phyloP scores from a whole-genome alignment of 441 rosid species.

The Iberis amara region DNA sequence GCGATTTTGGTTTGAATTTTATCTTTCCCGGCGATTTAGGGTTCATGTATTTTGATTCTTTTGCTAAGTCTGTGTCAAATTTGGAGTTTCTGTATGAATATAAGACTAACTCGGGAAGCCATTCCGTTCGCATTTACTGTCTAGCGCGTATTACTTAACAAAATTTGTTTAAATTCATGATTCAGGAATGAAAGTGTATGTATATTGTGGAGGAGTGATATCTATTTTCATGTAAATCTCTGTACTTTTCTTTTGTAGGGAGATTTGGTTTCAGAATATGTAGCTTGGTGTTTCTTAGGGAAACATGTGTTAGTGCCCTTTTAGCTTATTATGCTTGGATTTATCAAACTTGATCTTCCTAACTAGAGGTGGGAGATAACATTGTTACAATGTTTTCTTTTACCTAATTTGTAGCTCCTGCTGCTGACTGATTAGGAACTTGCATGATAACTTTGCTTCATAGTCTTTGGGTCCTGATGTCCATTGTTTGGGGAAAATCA shows the following conservation, averaged over 20 bases:
- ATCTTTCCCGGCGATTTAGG: constrained; percentile 11
- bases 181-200: too few relatives aligned
- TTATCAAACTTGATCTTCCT: constrained; percentile 6
- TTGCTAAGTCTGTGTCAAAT: constrained; percentile 4
- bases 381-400: neutral
- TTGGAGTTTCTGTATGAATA: neutral
- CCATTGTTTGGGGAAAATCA: too few relatives aligned
- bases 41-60: constrained; percentile 3
- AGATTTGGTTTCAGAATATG: constrained; percentile 1
- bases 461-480: neutral
- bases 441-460: constrained; percentile 3
- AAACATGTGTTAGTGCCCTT: neutral
- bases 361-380: too few relatives aligned
- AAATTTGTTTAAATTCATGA: neutral
- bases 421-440: neutral
- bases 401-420: neutral
- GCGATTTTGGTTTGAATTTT: too few relatives aligned
- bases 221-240: neutral
- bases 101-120: constrained; percentile 1
- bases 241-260: neutral
- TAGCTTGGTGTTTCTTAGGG: too few relatives aligned
- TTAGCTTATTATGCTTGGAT: neutral
- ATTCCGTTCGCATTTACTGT: neutral
- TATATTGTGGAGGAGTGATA: neutral
- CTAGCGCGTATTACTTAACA: neutral